Evolutionary conservation across 164 flowering plant species (phyloP).

Genomic region (Sedum album): DNA sequence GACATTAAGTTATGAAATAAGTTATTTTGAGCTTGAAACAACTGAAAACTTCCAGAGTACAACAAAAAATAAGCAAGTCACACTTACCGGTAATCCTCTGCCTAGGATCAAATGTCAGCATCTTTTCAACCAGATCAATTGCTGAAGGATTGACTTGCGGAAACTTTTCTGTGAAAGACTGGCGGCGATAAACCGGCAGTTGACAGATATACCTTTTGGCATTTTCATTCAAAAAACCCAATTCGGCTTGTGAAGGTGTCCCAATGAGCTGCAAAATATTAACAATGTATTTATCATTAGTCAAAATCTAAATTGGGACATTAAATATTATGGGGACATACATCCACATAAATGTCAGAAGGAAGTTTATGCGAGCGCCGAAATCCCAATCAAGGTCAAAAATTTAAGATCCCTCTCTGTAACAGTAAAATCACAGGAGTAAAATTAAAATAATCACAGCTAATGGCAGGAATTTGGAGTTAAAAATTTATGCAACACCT

Average conservation of each 20-base stretch:
- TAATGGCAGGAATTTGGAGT: not conserved
- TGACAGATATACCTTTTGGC: constrained; percentile 89
- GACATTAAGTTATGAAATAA: no score
- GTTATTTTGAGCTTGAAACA: not conserved
- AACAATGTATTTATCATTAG: not conserved
- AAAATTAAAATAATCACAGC: not conserved
- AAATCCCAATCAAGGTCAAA: not conserved
- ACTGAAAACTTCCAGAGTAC: no score
- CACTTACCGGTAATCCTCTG: constrained; percentile 75
- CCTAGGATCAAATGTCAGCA: constrained; percentile 95
- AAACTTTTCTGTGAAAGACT: constrained; percentile 73
- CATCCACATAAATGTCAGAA: not conserved
- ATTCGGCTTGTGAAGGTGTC: constrained; percentile 81
- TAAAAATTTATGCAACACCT: not conserved
- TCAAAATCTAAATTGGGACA: not conserved
- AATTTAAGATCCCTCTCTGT: not conserved
- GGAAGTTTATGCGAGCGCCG: no score
- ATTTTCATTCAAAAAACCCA: constrained; percentile 80
- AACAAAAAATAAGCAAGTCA: constrained; percentile 19
- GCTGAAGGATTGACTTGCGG: constrained; percentile 75
- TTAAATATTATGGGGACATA: not conserved
- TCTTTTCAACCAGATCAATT: constrained; percentile 92
- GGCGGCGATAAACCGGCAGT: constrained; percentile 50
- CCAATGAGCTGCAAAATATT: constrained; percentile 69
- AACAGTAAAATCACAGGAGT: not conserved